Conservation (phyloP, 1,139 yeast species). For the Kodamaea anthophila region DNA sequence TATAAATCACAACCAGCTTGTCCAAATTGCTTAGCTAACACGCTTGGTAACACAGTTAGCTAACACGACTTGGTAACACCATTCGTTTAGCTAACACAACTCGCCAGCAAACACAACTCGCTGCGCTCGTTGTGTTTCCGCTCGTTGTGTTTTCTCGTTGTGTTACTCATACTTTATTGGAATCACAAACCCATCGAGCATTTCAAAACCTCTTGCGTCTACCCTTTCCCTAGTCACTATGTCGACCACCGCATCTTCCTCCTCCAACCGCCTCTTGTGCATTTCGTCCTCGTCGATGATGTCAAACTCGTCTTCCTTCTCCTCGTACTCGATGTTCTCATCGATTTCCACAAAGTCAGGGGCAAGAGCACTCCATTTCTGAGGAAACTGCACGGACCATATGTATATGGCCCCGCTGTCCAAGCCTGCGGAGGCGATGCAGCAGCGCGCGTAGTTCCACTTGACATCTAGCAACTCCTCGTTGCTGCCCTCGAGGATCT, state of each 20-base stretch:
- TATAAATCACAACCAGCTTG: too few relatives aligned
- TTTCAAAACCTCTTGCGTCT: conserved; percentile 66
- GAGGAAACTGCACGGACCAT: conserved; percentile 83
- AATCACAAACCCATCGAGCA: conserved; percentile 38
- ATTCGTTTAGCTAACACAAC: too few relatives aligned
- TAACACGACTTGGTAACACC: too few relatives aligned
- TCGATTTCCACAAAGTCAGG: conserved; percentile 96
- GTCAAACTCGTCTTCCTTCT: conserved; percentile 90
- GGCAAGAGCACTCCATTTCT: conserved; percentile 94
- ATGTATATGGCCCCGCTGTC: conserved; percentile 79
- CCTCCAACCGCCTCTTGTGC: conserved; percentile 54
- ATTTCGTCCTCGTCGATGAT: conserved; percentile 61
- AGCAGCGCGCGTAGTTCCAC: conserved; percentile 76
- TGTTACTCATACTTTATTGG: conserved; percentile 31
- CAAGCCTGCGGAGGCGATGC: conserved; percentile 80
- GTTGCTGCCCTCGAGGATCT: conserved; percentile 88
- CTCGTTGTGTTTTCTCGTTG: not conserved
- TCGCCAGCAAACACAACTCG: too few relatives aligned
- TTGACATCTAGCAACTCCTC: conserved; percentile 79
- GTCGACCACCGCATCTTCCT: conserved; percentile 67
- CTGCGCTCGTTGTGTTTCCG: not conserved
- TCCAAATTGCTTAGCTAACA: too few relatives aligned
- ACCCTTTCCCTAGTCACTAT: conserved; percentile 53
- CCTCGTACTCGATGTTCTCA: conserved; percentile 84
- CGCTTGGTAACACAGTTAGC: too few relatives aligned